Conservation (phyloP, 139 green algal genomes). For the Haematococcus sp. region DNA sequence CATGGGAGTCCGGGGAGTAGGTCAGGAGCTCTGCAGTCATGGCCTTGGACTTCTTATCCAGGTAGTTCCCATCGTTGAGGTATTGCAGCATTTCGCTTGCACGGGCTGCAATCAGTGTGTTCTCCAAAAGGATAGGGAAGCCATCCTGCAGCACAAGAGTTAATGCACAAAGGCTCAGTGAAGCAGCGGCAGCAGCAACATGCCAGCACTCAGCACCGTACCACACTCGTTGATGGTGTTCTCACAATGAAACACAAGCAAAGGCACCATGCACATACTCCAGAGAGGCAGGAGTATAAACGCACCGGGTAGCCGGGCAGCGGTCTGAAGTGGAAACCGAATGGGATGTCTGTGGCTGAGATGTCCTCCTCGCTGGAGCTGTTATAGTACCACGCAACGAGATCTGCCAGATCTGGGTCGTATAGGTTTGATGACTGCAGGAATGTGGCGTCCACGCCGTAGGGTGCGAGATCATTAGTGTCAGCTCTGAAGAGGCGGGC, state of each 20-base stretch:
- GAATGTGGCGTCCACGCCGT: slow-evolving; percentile 43
- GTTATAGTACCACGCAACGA: slow-evolving; percentile 40
- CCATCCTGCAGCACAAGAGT: slow-evolving; percentile 1
- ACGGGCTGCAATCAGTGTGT: slow-evolving; percentile 1
- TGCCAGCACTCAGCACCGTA: no score
- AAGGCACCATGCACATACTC: no score
- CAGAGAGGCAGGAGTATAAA: no score
- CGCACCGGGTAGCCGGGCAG: slow-evolving; percentile 11
- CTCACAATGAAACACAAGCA: no score
- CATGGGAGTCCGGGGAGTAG: slow-evolving; percentile 24
- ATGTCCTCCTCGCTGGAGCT: slow-evolving; percentile 13
- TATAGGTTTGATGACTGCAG: slow-evolving; percentile 30
- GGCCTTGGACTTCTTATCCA: slow-evolving; percentile 12
- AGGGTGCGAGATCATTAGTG: slow-evolving; percentile 17
- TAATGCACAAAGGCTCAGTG: background rate
- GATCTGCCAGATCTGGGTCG: slow-evolving; percentile 10
- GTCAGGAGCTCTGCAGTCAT: slow-evolving; percentile 27
- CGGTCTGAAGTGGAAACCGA: slow-evolving; percentile 22
- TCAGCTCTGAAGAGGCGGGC: slow-evolving; percentile 18
- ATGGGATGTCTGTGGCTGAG: slow-evolving; percentile 20
- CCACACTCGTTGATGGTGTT: no score
- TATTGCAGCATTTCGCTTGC: slow-evolving; percentile 15
- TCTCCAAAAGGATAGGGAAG: slow-evolving; percentile 42
- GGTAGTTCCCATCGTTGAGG: slow-evolving; percentile 33
- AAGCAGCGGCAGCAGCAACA: no score